Conservation (phyloP, 495 filamentous ascomycete genomes). For the Hypoxylon lienhwacheense region DNA sequence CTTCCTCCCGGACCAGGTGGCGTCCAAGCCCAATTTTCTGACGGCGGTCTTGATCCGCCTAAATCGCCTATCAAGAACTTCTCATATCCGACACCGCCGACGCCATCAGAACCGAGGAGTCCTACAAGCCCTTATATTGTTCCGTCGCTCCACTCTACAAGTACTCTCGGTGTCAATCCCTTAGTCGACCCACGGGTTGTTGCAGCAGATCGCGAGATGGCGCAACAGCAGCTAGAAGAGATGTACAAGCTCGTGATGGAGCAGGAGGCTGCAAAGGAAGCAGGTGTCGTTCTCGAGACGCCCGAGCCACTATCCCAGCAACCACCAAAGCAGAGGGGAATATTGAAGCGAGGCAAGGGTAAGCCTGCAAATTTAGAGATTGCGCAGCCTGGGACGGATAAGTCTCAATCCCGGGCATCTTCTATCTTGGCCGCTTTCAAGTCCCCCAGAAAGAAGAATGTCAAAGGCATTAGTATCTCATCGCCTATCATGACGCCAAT, state of each 20-base stretch:
- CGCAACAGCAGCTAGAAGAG: constrained; percentile 80
- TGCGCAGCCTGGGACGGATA: constrained; percentile 43
- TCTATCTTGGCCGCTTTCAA: constrained; percentile 56
- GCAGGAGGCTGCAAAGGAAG: constrained; percentile 72
- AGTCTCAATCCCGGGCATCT: constrained; percentile 51
- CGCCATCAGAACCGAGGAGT: constrained; percentile 49
- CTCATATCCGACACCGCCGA: constrained; percentile 50
- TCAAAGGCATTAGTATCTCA: constrained; percentile 52
- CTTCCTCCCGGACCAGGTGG: constrained; percentile 31
- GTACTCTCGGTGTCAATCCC: constrained; percentile 46
- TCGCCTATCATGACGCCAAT: constrained; percentile 59
- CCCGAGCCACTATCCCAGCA: constrained; percentile 34
- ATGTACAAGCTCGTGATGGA: constrained; percentile 91
- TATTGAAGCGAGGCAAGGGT: constrained; percentile 41
- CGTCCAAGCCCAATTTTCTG: constrained; percentile 14
- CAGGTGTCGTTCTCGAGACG: constrained; percentile 41
- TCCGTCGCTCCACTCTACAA: constrained; percentile 50
- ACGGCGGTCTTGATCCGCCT: constrained; percentile 36
- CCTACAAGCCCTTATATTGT: constrained; percentile 54
- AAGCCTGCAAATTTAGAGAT: constrained; percentile 54
- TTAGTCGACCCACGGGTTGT: constrained; percentile 75
- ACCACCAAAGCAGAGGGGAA: constrained; percentile 39
- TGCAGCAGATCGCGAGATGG: constrained; percentile 67
- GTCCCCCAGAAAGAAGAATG: constrained; percentile 52
- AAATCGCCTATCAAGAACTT: constrained; percentile 49